A percentile compares a stretch with the other conserved stretches of the same genome.
Evolutionary conservation across 768 basidiomycete genomes (phyloP).

Genomic region (Steccherinum ochraceum): DNA sequence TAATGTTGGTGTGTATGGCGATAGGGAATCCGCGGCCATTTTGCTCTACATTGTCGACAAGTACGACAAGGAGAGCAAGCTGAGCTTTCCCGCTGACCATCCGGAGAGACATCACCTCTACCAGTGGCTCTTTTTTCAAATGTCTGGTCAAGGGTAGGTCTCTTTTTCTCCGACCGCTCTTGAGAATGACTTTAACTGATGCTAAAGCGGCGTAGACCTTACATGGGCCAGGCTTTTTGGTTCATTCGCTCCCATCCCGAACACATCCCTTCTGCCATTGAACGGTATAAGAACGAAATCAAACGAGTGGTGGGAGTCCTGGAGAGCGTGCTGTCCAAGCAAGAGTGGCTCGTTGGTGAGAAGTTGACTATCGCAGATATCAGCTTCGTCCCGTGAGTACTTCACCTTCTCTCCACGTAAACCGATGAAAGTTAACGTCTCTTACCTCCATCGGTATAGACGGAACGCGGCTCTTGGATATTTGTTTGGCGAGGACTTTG

Average conservation of each 20-base stretch:
- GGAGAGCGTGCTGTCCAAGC: conserved; percentile 21
- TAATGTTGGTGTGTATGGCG: neutral
- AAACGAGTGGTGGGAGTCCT: conserved; percentile 21
- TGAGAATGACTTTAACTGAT: neutral
- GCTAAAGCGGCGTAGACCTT: too few relatives aligned
- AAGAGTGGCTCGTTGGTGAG: too few relatives aligned
- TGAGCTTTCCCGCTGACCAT: conserved; percentile 11
- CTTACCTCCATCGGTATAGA: conserved; percentile 8
- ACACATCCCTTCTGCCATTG: conserved; percentile 22
- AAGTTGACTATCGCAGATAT: conserved; percentile 16
- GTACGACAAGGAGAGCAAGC: conserved; percentile 36
- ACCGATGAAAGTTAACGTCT: neutral
- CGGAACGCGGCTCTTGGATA: conserved; percentile 11
- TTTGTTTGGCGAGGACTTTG: conserved; percentile 7
- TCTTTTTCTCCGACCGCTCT: neutral
- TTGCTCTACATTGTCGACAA: conserved; percentile 34
- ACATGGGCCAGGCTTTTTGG: conserved; percentile 22
- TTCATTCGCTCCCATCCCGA: conserved; percentile 22
- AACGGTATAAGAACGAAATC: too few relatives aligned
- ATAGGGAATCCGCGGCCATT: conserved; percentile 31
- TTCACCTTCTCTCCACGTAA: neutral
- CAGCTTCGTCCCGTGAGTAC: conserved; percentile 15
- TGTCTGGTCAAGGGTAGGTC: conserved; percentile 20
- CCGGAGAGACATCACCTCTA: conserved; percentile 19
- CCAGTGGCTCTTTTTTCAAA: conserved; percentile 39